Evolutionary conservation across 495 filamentous ascomycete species (phyloP).

Genomic region (Aspergillus homomorphus): DNA sequence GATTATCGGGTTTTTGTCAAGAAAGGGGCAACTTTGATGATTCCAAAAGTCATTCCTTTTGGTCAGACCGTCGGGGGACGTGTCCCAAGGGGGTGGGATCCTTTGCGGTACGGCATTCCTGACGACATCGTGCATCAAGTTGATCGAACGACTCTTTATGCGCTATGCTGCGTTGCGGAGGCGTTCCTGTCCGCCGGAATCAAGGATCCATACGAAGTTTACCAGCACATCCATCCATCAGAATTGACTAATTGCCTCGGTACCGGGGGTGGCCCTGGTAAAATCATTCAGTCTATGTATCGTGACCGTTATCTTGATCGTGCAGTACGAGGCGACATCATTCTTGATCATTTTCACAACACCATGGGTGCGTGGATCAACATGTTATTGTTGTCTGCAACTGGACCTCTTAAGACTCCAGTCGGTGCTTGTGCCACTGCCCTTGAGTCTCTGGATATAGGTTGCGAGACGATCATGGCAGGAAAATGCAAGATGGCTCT

Average conservation of each 20-base stretch:
- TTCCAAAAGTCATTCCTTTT: conserved; percentile 93
- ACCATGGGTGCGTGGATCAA: conserved; percentile 99
- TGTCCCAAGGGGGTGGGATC: conserved; percentile 94
- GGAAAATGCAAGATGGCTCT: conserved; percentile 95
- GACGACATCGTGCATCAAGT: conserved; percentile 97
- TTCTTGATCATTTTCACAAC: conserved; percentile 99
- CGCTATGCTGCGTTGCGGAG: conserved; percentile 89
- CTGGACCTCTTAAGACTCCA: conserved; percentile 96
- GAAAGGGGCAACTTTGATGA: conserved; percentile 89
- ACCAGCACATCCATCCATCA: conserved; percentile 97
- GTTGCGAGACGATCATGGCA: conserved; percentile 93
- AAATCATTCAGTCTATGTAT: conserved; percentile 87
- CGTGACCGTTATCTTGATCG: conserved; percentile 94
- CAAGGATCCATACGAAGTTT: conserved; percentile 98
- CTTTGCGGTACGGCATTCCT: conserved; percentile 87
- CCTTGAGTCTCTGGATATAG: conserved; percentile 94
- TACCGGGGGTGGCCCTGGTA: conserved; percentile 85
- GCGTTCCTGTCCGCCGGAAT: conserved; percentile 88
- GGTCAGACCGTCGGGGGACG: conserved; percentile 94
- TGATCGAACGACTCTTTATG: conserved; percentile 89
- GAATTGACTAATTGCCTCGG: conserved; percentile 97
- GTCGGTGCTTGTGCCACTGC: conserved; percentile 97
- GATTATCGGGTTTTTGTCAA: conserved; percentile 88
- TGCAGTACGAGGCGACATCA: conserved; percentile 93
- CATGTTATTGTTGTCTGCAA: conserved; percentile 94